Base-by-base conservation (phyloP, 169 alveolate species). In the Besnoitia besnoiti region DNA sequence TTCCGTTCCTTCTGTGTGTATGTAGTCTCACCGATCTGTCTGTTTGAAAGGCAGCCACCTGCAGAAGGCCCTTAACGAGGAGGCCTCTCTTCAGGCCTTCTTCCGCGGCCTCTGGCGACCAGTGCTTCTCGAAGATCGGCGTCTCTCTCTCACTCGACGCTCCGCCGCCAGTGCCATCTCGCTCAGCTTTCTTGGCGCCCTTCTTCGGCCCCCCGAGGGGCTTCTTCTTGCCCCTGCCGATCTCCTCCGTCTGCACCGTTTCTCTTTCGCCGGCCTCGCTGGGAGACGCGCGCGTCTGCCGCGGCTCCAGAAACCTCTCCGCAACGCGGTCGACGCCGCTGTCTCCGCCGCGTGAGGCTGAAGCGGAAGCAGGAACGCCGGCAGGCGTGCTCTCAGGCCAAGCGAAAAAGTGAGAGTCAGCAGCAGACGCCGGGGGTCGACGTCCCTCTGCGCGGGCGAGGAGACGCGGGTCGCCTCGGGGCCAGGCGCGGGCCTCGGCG, bases 21-120 rank as follows among this genome's bases (percentile, higher is more conserved):
- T 14, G 24, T 14, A 51, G 47, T 4, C 87, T 77, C 40, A 77
- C 87, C 87, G 87, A 19, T 16, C 55, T 19, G 37, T 77, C 87
- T 3, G 87, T 77, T 24, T 77, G 87, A 35, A 77, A 77, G 59
- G 87, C 87, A 39, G 87, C 42, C 10, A 77, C 35, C 59, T 77
- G 87, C 33, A 77, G 87, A 0, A 40, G 35, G 35, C 87, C 87
- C 14, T 3, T 42, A 0, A 77, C 40, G 33, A 77, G 61, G 44
- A 77, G 37, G n/a, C 87, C 87, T 37, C 33, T 16, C 47, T 24
- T 35, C 33, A 77, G 55, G 8, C 59, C 87, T 24, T 37, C 87
- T 21, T 77, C 8, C 21, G 40, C 87, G 40, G 40, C 55, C 14
- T 77, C 59, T 44, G 35, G 40, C 0, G 42, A 19, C 87, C 87